phyloP scores from a whole-genome alignment of 148 eudicot species.

The Camellia japonica region DNA sequence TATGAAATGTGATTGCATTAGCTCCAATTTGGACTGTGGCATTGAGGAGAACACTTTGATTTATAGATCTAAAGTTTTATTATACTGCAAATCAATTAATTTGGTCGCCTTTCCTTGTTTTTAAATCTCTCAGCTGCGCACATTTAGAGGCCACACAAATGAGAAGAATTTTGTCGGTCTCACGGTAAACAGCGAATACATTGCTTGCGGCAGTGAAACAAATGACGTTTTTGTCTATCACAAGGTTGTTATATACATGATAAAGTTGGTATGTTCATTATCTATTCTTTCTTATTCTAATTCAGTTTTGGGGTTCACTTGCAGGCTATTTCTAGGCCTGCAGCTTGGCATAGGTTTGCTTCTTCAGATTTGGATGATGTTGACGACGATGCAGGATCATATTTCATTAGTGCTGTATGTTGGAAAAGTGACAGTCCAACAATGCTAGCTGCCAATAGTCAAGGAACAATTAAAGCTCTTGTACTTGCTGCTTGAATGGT shows the following conservation, averaged over 20 bases:
- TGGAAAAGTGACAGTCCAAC: slow-evolving; percentile 84
- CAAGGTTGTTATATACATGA: slow-evolving; percentile 52
- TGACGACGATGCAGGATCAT: slow-evolving; percentile 58
- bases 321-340: slow-evolving; percentile 77
- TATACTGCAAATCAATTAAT: neutral
- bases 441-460: slow-evolving; percentile 81
- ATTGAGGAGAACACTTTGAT: neutral
- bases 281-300: neutral
- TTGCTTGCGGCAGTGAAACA: slow-evolving; percentile 94
- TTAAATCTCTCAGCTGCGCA: slow-evolving; percentile 45
- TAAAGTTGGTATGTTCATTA: neutral
- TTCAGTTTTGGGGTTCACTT: slow-evolving; percentile 8
- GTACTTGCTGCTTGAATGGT: slow-evolving; percentile 56
- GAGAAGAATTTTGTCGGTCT: slow-evolving; percentile 96
- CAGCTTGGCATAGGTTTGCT: slow-evolving; percentile 65
- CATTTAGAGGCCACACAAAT: slow-evolving; percentile 74
- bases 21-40: neutral
- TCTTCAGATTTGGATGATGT: slow-evolving; percentile 44
- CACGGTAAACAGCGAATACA: slow-evolving; percentile 68
- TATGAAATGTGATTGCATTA: neutral
- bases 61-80: neutral
- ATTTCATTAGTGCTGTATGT: slow-evolving; percentile 82
- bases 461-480: slow-evolving; percentile 76
- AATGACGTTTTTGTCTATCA: slow-evolving; percentile 89
- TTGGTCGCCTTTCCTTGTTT: neutral